These are phyloP conservation scores for Letharia columbiana DNA, from an alignment of 495 filamentous ascomycete genomes.

Conservation along the genomic window DNA sequence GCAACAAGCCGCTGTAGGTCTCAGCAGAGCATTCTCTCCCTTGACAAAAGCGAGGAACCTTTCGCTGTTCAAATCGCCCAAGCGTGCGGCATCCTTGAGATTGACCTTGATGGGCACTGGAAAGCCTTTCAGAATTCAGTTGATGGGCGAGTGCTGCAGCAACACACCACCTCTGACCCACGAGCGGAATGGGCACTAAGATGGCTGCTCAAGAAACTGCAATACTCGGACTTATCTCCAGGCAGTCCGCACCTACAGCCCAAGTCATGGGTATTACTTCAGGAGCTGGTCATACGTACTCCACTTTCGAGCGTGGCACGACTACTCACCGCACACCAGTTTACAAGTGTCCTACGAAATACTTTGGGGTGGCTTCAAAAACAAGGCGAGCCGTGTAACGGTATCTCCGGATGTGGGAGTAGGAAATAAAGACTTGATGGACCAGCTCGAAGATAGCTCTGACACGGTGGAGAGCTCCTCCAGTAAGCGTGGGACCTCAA, in stretches of 20 bases:
- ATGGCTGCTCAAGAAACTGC: slow-evolving; percentile 58
- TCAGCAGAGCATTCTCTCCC: slow-evolving; percentile 43
- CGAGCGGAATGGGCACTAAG: slow-evolving; percentile 59
- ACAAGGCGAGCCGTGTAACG: not conserved
- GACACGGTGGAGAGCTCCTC: slow-evolving; percentile 22
- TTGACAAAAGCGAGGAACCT: slow-evolving; percentile 42
- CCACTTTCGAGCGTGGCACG: slow-evolving; percentile 40
- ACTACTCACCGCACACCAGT: slow-evolving; percentile 44
- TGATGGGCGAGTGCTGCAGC: not conserved
- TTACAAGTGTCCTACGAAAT: slow-evolving; percentile 37
- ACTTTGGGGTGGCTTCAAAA: slow-evolving; percentile 32
- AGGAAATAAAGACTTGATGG: not conserved
- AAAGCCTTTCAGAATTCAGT: not conserved
- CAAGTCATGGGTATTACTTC: slow-evolving; percentile 42
- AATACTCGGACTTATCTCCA: slow-evolving; percentile 29
- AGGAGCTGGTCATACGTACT: slow-evolving; percentile 39
- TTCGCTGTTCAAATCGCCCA: slow-evolving; percentile 37
- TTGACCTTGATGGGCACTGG: slow-evolving; percentile 28
- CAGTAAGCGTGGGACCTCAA: slow-evolving; percentile 21
- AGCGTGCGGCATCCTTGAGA: slow-evolving; percentile 41
- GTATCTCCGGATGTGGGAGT: not conserved
- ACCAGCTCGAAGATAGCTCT: not conserved
- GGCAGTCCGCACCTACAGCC: slow-evolving; percentile 34
- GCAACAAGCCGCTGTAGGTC: slow-evolving; percentile 15
- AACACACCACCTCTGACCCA: slow-evolving; percentile 27